These are phyloP conservation scores for Luffa aegyptiaca DNA, from an alignment of 306 rosid genomes.

Conservation along the genomic window DNA sequence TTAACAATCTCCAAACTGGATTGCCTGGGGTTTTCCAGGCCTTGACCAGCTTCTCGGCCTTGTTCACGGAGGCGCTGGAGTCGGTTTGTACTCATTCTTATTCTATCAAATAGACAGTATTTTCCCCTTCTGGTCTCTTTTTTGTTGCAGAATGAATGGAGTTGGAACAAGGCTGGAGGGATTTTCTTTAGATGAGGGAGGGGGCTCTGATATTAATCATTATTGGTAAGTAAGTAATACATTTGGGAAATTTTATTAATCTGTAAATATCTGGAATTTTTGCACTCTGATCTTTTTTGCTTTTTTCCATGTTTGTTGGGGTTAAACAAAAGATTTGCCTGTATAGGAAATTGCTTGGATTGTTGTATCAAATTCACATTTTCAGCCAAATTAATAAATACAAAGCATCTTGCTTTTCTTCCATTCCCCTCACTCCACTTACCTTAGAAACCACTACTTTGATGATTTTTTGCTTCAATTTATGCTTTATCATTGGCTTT, in stretches of 20 bases:
- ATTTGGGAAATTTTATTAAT: constrained; percentile 28
- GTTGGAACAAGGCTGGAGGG: background rate
- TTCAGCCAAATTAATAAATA: constrained; percentile 42
- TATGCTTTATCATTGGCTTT: background rate
- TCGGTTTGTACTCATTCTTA: constrained; percentile 74
- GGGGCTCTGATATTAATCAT: background rate
- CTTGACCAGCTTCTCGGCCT: constrained; percentile 73
- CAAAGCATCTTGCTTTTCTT: constrained; percentile 20
- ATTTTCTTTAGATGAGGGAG: background rate
- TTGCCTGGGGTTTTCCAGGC: constrained; percentile 97
- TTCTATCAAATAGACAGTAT: constrained; percentile 41
- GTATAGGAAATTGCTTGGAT: constrained; percentile 66
- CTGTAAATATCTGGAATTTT: constrained; percentile 73
- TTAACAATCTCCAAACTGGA: constrained; percentile 88
- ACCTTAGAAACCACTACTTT: background rate
- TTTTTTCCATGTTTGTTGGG: constrained; percentile 22
- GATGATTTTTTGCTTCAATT: background rate
- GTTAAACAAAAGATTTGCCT: constrained; percentile 25
- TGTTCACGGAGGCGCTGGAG: constrained; percentile 72
- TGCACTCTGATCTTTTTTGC: constrained; percentile 28
- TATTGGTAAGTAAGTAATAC: constrained; percentile 5
- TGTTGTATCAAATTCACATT: constrained; percentile 42
- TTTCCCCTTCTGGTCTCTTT: background rate
- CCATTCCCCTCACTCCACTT: background rate
- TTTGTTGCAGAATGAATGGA: constrained; percentile 4